A percentile compares a stretch with the other conserved stretches of the same genome.
These are phyloP conservation scores for Lodderomyces oxycetoniae DNA, from an alignment of 1,139 yeast genomes.

Conservation along the genomic window DNA sequence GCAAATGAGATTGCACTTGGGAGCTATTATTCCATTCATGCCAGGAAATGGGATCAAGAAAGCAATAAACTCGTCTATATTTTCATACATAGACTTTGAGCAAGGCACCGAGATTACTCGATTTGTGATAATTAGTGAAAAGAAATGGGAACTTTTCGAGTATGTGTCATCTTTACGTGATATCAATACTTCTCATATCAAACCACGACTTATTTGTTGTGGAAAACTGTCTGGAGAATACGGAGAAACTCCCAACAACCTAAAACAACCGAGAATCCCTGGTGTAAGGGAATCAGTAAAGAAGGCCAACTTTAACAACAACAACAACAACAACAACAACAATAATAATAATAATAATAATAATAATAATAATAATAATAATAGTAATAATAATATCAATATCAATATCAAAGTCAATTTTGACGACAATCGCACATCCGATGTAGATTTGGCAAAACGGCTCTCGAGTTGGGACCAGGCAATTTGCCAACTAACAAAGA, in stretches of 20 bases:
- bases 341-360: slow-evolving; percentile 14
- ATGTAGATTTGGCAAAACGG: slow-evolving; percentile 25
- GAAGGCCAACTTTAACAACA: slow-evolving; percentile 29
- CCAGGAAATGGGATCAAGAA: slow-evolving; percentile 36
- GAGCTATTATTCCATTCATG: slow-evolving; percentile 30
- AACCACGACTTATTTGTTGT: slow-evolving; percentile 59
- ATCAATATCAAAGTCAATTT: not conserved
- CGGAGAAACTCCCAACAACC: slow-evolving; percentile 43
- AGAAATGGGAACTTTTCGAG: slow-evolving; percentile 68
- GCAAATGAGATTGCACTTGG: slow-evolving; percentile 42
- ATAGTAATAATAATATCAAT: not conserved
- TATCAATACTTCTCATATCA: slow-evolving; percentile 16
- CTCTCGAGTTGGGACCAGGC: slow-evolving; percentile 59
- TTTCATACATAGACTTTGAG: slow-evolving; percentile 32
- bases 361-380: slow-evolving; percentile 2
- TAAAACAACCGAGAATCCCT: slow-evolving; percentile 15
- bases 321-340: too few species aligned
- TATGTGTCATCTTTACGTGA: slow-evolving; percentile 24
- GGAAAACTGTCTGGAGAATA: slow-evolving; percentile 68
- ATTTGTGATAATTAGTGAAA: slow-evolving; percentile 61
- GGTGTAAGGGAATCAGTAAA: slow-evolving; percentile 22
- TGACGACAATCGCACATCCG: slow-evolving; percentile 6
- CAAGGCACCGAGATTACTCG: slow-evolving; percentile 48
- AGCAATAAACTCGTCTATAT: slow-evolving; percentile 58
- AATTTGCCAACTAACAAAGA: slow-evolving; percentile 59